Evolutionary conservation across 257 asterid genomes (phyloP).

Genomic region (Nicotiana knightiana): DNA sequence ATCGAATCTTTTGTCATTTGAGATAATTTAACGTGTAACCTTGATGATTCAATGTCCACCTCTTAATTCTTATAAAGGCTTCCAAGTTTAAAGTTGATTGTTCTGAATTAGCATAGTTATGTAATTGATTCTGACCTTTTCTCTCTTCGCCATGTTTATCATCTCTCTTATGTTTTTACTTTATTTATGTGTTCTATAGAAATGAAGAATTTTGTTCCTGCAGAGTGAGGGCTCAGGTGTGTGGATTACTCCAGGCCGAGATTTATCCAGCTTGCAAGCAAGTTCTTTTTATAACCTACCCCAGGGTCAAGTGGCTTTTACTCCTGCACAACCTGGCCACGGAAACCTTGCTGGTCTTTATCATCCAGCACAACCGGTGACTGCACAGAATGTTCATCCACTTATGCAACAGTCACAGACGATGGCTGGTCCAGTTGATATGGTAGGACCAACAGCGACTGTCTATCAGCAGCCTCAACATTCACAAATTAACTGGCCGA

Average conservation of each 20-base stretch:
- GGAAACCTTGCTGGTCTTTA: conserved; percentile 66
- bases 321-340: conserved; percentile 71
- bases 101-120: background rate
- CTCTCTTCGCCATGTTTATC: background rate
- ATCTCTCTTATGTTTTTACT: background rate
- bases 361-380: conserved; percentile 73
- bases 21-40: background rate
- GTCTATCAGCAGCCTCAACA: conserved; percentile 91
- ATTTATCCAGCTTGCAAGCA: conserved; percentile 61
- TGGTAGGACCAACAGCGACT: conserved; percentile 60
- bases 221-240: conserved; percentile 80
- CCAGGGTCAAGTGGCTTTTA: conserved; percentile 70
- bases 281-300: conserved; percentile 78
- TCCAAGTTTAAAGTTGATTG: background rate
- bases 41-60: background rate
- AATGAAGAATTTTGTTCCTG: conserved; percentile 2
- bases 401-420: conserved; percentile 78
- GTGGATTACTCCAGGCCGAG: conserved; percentile 72
- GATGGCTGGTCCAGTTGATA: conserved; percentile 58
- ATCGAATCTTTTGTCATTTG: background rate
- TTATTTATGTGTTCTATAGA: background rate
- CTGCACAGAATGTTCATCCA: conserved; percentile 58
- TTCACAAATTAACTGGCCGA: conserved; percentile 78
- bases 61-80: background rate
- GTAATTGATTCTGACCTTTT: background rate